phyloP scores from a whole-genome alignment of 192 early-diverging fungal genomes.

The Phycomyces blakesleeanus region DNA sequence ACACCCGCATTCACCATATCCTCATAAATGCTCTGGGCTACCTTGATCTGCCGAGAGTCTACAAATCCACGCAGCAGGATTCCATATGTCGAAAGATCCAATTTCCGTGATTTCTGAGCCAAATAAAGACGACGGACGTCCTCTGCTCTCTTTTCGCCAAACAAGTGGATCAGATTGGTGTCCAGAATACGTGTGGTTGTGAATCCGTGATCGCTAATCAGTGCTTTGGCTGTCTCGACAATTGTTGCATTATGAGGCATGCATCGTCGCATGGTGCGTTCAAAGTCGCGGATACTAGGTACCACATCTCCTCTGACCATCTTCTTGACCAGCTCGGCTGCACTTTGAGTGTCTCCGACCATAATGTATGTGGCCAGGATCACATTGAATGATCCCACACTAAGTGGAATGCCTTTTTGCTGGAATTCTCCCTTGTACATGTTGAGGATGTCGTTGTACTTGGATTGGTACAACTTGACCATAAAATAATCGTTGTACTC shows the following conservation, averaged over 20 bases:
- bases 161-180: constrained; percentile 20
- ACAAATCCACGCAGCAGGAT: constrained; percentile 17
- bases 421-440: constrained; percentile 13
- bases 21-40: constrained; percentile 9
- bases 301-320: neutral
- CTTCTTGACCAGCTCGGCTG: constrained; percentile 5
- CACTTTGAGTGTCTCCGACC: constrained; percentile 15
- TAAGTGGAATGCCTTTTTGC: neutral
- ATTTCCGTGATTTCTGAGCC: neutral
- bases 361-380: constrained; percentile 28
- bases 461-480: constrained; percentile 23
- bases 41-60: constrained; percentile 5
- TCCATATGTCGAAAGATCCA: constrained; percentile 22
- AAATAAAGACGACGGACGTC: constrained; percentile 4
- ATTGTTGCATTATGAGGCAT: constrained; percentile 11
- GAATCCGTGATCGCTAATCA: constrained; percentile 6
- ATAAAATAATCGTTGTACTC: constrained; percentile 37
- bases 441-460: constrained; percentile 23
- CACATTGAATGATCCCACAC: constrained; percentile 25
- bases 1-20: constrained; percentile 13
- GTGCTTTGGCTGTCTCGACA: constrained; percentile 1
- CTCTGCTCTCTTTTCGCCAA: constrained; percentile 10
- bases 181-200: constrained; percentile 10
- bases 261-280: constrained; percentile 22
- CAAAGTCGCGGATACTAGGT: constrained; percentile 23